Base-by-base conservation (phyloP, 164 flowering plant species). In the Tetrastigma voinierianum region DNA sequence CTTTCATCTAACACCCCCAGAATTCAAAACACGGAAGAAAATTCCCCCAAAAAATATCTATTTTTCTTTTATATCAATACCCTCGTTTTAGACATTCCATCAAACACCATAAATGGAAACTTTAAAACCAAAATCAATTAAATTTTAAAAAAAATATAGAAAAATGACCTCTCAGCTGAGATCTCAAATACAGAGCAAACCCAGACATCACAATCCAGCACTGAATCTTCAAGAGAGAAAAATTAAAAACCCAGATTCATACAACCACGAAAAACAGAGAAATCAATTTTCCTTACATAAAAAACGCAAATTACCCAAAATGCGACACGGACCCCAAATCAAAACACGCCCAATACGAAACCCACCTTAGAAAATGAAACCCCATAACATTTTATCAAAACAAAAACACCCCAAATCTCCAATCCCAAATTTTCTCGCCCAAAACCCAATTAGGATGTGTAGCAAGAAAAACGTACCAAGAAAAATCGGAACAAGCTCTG, bases 391-490 rank as follows among this genome's bases (percentile, higher is more conserved):
- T n/a, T n/a, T n/a, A n/a, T n/a, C 0, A 32, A 4, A 32, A 32
- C 40, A 32, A 32, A 32, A 32, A 32, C 40, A 32, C 40, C 40
- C 40, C 40, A 32, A 4, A 32, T 32, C 6, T 32, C 40, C 40
- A 32, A 32, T 32, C 40, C 40, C 40, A 25, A 25, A 25, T 25
- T 25, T 1, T 2, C 40, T 25, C 40, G 20, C 1, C 43, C 40
- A 45, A 45, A 44, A 44, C n/a, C 3, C 11, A 60, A 16, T 20
- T 45, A 61, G 67, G 58, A 65, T 57, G 62, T 20, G n/a, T 21
- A 16, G 4, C 9, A 24, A 18, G n/a, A n/a, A 49, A 67, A 60
- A 68, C 68, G 17, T 72, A 81, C 88, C 82, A 57, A 32, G 57
- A 57, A 64, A 58, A 57, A 54, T 16, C 40, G 55, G 62, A 25